Evolutionary conservation across 805 yeast genomes (phyloP), one percentile per base, ranked within the genome.

Genomic region (Clavispora asparagi): DNA sequence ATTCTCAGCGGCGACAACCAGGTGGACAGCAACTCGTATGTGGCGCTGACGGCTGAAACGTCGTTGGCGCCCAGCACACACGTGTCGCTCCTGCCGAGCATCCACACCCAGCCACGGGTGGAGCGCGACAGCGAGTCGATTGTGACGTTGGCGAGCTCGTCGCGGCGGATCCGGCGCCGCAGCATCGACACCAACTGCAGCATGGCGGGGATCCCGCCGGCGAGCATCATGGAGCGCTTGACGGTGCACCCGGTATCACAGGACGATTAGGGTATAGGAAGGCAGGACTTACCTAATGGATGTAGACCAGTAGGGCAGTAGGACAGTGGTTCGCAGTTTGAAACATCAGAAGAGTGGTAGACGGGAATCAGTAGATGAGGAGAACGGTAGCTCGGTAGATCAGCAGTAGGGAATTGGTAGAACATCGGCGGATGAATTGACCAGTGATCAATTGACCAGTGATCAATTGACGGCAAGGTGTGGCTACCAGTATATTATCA

Each of bases 141-240:
- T 11, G 66, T 72, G 16, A 72, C 77, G 3, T 58, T 71, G 49
- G 76, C 77, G 7, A 63, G 70, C 43, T 64, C 71, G 6, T 61
- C 73, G 25, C 54, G 76, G 43, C 54, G 74, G 41, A 49, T 59
- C 11, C 57, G 76, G 42, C 59, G 77, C 49, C 58, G 76, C 45
- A 68, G 74, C 49, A 60, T 70, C 29, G 76, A 78, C 26, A 76
- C 85, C 3, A 83, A 81, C 52, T 79, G 87, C 17, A 79, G 85
- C 42, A 79, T 85, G 0, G 70, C 81, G 26, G 88, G 88, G 0
- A 83, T 84, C 14, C 81, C 89, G 1, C 89, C 90, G 0, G 85
- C 87, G n/a, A 79, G 85, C 52, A 81, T 83, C 9, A 66, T 81
- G 65, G 88, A 82, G 52, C 65, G 84, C 43, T 64, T 78, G 28